phyloP scores from a whole-genome alignment of 179 eudicot genomes.

The Beta corolliflora region DNA sequence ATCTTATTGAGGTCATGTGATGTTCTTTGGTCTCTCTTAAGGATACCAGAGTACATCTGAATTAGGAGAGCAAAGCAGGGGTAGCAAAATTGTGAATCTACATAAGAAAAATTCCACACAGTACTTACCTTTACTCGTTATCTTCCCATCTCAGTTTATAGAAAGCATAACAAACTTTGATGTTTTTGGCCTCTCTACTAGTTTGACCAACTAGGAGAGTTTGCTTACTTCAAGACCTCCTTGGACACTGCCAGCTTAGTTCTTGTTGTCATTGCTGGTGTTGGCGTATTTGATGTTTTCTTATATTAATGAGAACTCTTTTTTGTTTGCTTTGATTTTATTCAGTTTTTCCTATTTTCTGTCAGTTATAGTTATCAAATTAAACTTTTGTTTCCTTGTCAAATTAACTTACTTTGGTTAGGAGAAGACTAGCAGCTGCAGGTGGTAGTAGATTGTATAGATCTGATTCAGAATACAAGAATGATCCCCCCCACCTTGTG shows the following conservation, averaged over 20 bases:
- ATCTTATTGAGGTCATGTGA: not conserved
- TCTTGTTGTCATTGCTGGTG: not conserved
- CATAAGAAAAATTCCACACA: not conserved
- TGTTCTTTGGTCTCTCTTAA: not conserved
- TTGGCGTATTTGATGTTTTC: not conserved
- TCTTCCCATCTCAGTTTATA: not conserved
- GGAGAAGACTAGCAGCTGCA: not conserved
- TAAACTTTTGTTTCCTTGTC: not conserved
- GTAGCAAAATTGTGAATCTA: not conserved
- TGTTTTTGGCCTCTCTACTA: not conserved
- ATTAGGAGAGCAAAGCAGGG: not conserved
- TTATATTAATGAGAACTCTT: not conserved
- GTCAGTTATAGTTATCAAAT: not conserved
- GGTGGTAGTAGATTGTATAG: not conserved
- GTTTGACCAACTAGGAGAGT: conserved; percentile 1
- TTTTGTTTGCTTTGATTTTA: not conserved
- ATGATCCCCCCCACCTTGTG: not conserved
- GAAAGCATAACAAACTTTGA: not conserved
- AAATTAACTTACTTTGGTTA: not conserved
- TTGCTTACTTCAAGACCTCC: not conserved
- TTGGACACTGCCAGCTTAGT: not conserved
- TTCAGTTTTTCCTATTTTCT: not conserved
- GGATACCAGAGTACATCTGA: not conserved
- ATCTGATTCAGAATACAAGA: not conserved
- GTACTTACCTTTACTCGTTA: not conserved